Evolutionary conservation across 345 rosid genomes (phyloP), one percentile per base, ranked within the genome.

Genomic region (Populus pruinosa): DNA sequence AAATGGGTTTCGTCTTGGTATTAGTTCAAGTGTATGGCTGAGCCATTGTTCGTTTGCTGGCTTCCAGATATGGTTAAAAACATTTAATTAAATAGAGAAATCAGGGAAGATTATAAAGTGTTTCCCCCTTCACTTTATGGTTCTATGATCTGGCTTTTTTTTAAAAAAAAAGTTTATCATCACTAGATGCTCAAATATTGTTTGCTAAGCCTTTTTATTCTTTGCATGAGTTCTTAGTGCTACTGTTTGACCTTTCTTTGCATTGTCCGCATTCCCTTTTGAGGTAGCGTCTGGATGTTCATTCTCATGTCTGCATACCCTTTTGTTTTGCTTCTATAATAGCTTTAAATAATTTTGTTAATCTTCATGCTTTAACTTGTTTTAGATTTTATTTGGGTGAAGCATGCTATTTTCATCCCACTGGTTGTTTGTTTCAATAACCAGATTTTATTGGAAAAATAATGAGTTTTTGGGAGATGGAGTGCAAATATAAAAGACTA

Each of bases 401-500:
- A 62, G 78, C n/a, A 76, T 70, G 27, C 25, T 47, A 8, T 65
- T n/a, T 70, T 76, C 38, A 29, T 18, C 71, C 29, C 63, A 71
- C 71, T 47, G 70, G 55, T 70, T 67, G 69, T 76, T 82, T 75
- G 69, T 82, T 65, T 14, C 73, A 43, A 27, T 38, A 63, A 67
- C 70, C 18, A 20, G 17, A 2, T 44, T 76, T 55, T 62, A 75
- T 59, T 8, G 47, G 31, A 64, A 73, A 36, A 47, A 41, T 67
- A 65, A 73, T 39, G 64, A 29, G n/a, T 6, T 49, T 33, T 3
- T 76, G 64, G 49, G 79, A 80, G 77, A 27, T 80, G 77, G 79
- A 78, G 81, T 76, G 72, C 72, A 74, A 76, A 63, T 78, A 71
- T 68, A 33, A 69, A 64, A 71, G 75, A 69, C 77, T 64, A 77